Evolutionary conservation across 495 filamentous ascomycete genomes (phyloP), one percentile per base, ranked within the genome.

Genomic region (Hamigera avellanea): DNA sequence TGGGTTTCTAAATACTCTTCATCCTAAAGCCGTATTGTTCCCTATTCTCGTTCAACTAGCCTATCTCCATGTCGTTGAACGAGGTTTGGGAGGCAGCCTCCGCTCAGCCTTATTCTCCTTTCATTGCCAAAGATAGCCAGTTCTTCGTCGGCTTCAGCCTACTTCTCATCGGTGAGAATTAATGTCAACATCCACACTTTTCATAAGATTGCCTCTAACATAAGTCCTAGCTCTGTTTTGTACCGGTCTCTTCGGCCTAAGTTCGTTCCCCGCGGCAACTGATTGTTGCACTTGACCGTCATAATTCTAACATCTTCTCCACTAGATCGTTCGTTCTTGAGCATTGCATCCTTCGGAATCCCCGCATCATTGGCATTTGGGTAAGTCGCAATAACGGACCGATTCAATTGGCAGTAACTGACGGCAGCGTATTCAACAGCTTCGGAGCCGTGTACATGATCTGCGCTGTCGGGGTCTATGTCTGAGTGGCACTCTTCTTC

Each of bases 371-470:
- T 93, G 45, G 80, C 84, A 36, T 75, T 94, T 62, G 93, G 86
- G 91, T 95, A 77, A 53, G 76, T 68, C 17, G 19, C 25, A 25
- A 21, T 31, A 19, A 33, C 26, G 13, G 8, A 19, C 31, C 14
- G 13, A 14, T 18, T 9, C 23, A 8, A 39, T 37, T 32, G 6
- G 8, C 30, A 30, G 25, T 18, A 9, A 30, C 46, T 52, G 43
- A 38, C 41, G 10, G 27, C 29, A 8, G 12, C 32, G 52, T 21
- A 40, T 35, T 17, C 2, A n/a, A 16, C 53, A 98, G 91, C 28
- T 86, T 95, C 57, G 91, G 93, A 43, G 83, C 89, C 31, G 86
- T 96, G 14, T 93, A 85, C 69, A 89, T 94, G 79, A 95, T 98
- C 55, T 98, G 91, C 61, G 91, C 86, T 15, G 91, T 87, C 55